Evolutionary conservation across 768 basidiomycete genomes (phyloP), one percentile per base, ranked within the genome.

Genomic region (Asterophora parasitica): DNA sequence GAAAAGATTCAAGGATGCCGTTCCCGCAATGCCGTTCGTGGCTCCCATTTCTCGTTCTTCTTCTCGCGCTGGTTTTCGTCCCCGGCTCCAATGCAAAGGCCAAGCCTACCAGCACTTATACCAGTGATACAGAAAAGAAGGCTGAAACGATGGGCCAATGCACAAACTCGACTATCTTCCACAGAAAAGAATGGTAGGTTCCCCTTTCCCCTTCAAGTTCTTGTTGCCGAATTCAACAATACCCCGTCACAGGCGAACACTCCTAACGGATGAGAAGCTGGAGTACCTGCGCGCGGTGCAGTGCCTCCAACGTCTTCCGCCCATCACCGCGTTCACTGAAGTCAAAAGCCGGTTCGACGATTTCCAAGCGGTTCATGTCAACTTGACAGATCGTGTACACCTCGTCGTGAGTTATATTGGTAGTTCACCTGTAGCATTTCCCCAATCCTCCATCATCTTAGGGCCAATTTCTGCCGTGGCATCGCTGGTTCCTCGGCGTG

Each of bases 271-370:
- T 1, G 55, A 71, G 43, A 66, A 64, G 50, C 37, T 32, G 4
- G 58, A 61, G 0, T 71, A 69, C 43, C 65, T 68, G 28, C 19
- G 53, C 7, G 69, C 66, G 0, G 62, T 67, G 3, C 57, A 59
- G 38, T 73, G 71, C 36, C 50, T 71, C 1, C 69, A 71, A 44
- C 45, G 54, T 0, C 56, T 53, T 2, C 68, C 65, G 1, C 58
- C 65, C 7, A 51, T 39, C 4, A 56, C 61, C n/a, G 34, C 46
- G 8, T 48, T 60, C 26, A 39, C 38, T 2, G 58, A 53, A 1
- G 61, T 62, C 8, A 58, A 57, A 33, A 65, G 66, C 10, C 66
- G 69, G 9, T 72, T 64, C 50, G 71, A 74, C 46, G 70, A 72
- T 41, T 68, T 74, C 38, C 65, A 68, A 48, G 68, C 64, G 0